These are phyloP conservation scores for Bipolaris zeicola DNA, from an alignment of 2,329 filamentous ascomycete species.

Conservation along the genomic window DNA sequence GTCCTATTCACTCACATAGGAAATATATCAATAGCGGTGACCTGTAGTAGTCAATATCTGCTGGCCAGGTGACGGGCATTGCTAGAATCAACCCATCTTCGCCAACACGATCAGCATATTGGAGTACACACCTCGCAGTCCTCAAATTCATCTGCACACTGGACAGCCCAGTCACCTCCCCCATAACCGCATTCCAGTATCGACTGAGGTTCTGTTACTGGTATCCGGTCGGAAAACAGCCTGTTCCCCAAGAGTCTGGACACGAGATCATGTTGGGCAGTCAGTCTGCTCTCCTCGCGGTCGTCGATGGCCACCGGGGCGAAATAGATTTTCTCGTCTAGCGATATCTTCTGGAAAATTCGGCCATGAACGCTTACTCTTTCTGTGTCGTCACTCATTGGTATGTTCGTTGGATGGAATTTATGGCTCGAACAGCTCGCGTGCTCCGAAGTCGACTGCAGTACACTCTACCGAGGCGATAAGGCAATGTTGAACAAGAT, in stretches of 20 bases:
- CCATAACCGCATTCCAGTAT: constrained; percentile 51
- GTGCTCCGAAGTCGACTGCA: not conserved
- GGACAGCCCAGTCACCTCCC: constrained; percentile 45
- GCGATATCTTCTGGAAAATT: constrained; percentile 47
- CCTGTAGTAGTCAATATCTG: constrained; percentile 33
- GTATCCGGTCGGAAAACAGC: constrained; percentile 39
- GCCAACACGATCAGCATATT: not conserved
- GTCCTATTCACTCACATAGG: constrained; percentile 24
- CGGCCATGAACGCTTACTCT: constrained; percentile 45
- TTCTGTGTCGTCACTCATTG: constrained; percentile 28
- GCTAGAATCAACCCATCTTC: not conserved
- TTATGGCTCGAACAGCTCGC: not conserved
- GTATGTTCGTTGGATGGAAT: not conserved
- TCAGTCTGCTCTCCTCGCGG: constrained; percentile 47
- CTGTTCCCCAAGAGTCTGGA: constrained; percentile 36
- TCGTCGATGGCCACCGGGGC: constrained; percentile 46
- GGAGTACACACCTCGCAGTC: constrained; percentile 45
- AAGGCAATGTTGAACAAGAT: not conserved
- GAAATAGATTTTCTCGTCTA: constrained; percentile 48
- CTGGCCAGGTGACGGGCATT: not conserved
- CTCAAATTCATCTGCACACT: constrained; percentile 46
- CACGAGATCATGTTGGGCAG: constrained; percentile 43
- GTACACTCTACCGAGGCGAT: not conserved
- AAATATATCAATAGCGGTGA: constrained; percentile 48
- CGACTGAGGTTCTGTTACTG: constrained; percentile 33